These are phyloP conservation scores for Calocybe indica DNA, from an alignment of 768 basidiomycete genomes.

Conservation along the genomic window DNA sequence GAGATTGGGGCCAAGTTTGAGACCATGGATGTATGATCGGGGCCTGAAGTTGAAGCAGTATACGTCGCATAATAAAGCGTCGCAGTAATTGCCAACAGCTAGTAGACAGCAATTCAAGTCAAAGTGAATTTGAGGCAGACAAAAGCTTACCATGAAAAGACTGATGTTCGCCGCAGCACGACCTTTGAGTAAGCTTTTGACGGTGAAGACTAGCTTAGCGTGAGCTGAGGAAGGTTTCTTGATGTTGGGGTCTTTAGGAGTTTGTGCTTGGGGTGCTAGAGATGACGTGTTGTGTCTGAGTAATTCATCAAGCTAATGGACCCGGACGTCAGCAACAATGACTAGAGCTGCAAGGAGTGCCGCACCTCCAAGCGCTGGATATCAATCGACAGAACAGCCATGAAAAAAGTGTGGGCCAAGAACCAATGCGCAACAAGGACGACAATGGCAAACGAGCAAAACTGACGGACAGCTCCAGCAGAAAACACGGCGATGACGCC, in stretches of 20 bases:
- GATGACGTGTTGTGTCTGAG: slow-evolving; percentile 60
- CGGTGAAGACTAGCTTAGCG: slow-evolving; percentile 32
- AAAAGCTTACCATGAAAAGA: slow-evolving; percentile 57
- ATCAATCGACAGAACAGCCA: slow-evolving; percentile 93
- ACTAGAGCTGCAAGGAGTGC: neutral
- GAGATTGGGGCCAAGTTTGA: slow-evolving; percentile 24
- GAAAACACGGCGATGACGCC: slow-evolving; percentile 71
- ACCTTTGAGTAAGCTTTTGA: slow-evolving; percentile 49
- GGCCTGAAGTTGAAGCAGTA: slow-evolving; percentile 31
- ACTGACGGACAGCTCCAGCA: slow-evolving; percentile 81
- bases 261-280: slow-evolving; percentile 38
- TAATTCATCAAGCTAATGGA: slow-evolving; percentile 71
- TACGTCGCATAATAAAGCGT: slow-evolving; percentile 72
- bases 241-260: slow-evolving; percentile 17
- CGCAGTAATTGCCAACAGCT: slow-evolving; percentile 76
- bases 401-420: slow-evolving; percentile 92
- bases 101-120: slow-evolving; percentile 5
- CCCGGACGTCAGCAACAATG: slow-evolving; percentile 6
- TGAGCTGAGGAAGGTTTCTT: slow-evolving; percentile 36
- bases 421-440: slow-evolving; percentile 97
- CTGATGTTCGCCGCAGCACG: slow-evolving; percentile 76
- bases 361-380: slow-evolving; percentile 85
- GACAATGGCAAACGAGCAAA: slow-evolving; percentile 90
- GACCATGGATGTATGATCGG: slow-evolving; percentile 21
- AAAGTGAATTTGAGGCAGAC: slow-evolving; percentile 6